Conservation (phyloP, 176 grass and related monocot species). For the Echinochloa phyllopogon region DNA sequence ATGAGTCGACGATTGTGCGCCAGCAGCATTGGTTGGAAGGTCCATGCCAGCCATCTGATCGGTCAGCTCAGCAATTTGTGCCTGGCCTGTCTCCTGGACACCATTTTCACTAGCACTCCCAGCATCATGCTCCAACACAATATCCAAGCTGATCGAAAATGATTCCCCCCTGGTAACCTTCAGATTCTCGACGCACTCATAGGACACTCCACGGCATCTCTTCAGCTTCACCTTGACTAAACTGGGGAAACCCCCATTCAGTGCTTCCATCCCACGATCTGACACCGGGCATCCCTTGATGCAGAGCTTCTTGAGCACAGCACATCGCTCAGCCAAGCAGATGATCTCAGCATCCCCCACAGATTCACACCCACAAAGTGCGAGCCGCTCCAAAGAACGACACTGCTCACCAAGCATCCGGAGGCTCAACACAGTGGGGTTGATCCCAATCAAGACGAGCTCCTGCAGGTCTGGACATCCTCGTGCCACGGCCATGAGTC, state of each 20-base stretch:
- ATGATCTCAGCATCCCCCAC: slow-evolving; percentile 88
- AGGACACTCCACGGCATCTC: slow-evolving; percentile 77
- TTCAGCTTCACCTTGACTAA: slow-evolving; percentile 98
- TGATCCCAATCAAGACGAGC: slow-evolving; percentile 87
- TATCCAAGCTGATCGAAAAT: slow-evolving; percentile 65
- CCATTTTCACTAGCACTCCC: slow-evolving; percentile 53
- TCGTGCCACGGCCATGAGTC: slow-evolving; percentile 71
- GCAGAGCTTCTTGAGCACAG: slow-evolving; percentile 89
- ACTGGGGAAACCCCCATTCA: slow-evolving; percentile 75
- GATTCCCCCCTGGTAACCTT: slow-evolving; percentile 56
- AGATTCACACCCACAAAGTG: slow-evolving; percentile 83
- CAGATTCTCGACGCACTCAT: slow-evolving; percentile 65
- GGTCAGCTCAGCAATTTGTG: slow-evolving; percentile 43
- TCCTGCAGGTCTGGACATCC: slow-evolving; percentile 78
- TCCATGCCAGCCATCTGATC: slow-evolving; percentile 51
- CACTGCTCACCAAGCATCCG: slow-evolving; percentile 76
- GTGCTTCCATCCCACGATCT: slow-evolving; percentile 79
- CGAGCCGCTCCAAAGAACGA: slow-evolving; percentile 77
- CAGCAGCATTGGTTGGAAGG: slow-evolving; percentile 37
- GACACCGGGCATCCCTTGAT: slow-evolving; percentile 96
- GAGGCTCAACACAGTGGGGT: slow-evolving; percentile 74
- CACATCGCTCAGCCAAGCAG: slow-evolving; percentile 82
- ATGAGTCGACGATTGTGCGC: slow-evolving; percentile 45
- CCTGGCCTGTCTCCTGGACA: slow-evolving; percentile 43
- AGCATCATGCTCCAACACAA: slow-evolving; percentile 57